A percentile compares a stretch with the other conserved stretches of the same genome.
phyloP scores from a whole-genome alignment of 371 early-diverging fungal species.

The Globomyces sp. region DNA sequence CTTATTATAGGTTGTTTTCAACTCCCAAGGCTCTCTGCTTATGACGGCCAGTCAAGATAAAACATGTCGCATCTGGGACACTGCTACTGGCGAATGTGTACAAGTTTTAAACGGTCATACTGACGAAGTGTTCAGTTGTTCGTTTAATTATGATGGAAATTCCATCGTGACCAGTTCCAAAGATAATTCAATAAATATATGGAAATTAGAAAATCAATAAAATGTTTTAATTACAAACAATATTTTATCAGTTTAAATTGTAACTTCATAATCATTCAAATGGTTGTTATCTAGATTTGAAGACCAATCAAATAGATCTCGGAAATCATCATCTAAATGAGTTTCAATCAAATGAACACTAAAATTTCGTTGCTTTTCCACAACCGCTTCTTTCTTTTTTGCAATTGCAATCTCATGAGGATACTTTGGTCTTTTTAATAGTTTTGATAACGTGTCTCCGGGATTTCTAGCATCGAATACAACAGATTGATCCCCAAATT shows the following conservation, averaged over 20 bases:
- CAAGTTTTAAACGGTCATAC: conserved; percentile 34
- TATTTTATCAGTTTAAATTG: background rate
- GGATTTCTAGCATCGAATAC: background rate
- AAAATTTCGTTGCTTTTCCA: background rate
- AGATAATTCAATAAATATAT: conserved; percentile 40
- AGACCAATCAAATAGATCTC: conserved; percentile 40
- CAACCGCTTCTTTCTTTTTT: background rate
- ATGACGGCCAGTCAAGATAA: conserved; percentile 50
- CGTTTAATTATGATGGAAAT: conserved; percentile 45
- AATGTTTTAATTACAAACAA: background rate
- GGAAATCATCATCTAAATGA: conserved; percentile 39
- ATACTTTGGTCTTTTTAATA: background rate
- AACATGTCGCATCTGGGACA: conserved; percentile 48
- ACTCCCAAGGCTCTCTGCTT: conserved; percentile 33
- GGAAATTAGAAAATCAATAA: conserved; percentile 16
- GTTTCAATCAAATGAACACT: background rate
- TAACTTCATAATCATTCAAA: conserved; percentile 33
- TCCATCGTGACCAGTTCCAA: conserved; percentile 39
- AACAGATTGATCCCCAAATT: background rate
- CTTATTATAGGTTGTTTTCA: conserved; percentile 32
- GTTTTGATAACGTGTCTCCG: background rate
- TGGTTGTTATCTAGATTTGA: conserved; percentile 23
- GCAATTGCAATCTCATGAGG: background rate
- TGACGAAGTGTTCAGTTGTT: conserved; percentile 44
- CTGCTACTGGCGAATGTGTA: conserved; percentile 23